These are phyloP conservation scores for Nigrograna mackinnonii DNA, from an alignment of 2,329 filamentous ascomycete genomes.

Conservation along the genomic window DNA sequence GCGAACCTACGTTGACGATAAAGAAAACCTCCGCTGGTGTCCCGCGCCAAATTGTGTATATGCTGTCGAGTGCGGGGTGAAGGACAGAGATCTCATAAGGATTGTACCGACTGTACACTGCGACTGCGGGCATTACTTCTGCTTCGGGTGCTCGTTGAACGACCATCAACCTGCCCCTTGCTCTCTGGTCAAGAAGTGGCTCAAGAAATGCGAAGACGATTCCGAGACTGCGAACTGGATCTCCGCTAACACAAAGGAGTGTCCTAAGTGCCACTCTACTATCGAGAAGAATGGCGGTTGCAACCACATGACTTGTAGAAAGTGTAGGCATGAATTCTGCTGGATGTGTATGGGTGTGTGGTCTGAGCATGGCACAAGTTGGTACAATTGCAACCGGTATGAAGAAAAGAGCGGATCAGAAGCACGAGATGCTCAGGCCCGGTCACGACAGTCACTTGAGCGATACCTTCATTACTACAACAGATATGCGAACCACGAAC, in stretches of 20 bases:
- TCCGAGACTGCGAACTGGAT: slow-evolving; percentile 99
- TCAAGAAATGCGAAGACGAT: slow-evolving; percentile 98
- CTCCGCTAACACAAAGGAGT: slow-evolving; percentile 98
- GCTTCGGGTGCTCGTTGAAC: slow-evolving; percentile 86
- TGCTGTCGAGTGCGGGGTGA: slow-evolving; percentile 84
- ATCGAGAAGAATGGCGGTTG: slow-evolving; percentile 99
- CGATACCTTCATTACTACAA: slow-evolving; percentile 99
- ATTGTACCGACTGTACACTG: slow-evolving; percentile 92
- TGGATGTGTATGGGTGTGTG: slow-evolving; percentile 99
- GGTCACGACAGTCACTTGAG: slow-evolving; percentile 86
- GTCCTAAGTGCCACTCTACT: slow-evolving; percentile 91
- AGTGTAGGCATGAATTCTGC: slow-evolving; percentile 96
- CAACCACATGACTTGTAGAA: slow-evolving; percentile 97
- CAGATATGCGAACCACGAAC: slow-evolving; percentile 97
- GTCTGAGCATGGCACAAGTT: slow-evolving; percentile 98
- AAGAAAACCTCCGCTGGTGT: slow-evolving; percentile 95
- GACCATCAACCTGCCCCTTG: slow-evolving; percentile 96
- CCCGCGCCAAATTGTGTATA: slow-evolving; percentile 97
- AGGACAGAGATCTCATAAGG: slow-evolving; percentile 81
- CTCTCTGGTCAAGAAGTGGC: slow-evolving; percentile 87
- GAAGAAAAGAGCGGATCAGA: slow-evolving; percentile 95
- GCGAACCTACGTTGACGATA: slow-evolving; percentile 95
- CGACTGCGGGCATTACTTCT: slow-evolving; percentile 83
- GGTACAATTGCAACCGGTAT: slow-evolving; percentile 98
- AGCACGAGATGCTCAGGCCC: slow-evolving; percentile 88